phyloP scores from a whole-genome alignment of 2,329 filamentous ascomycete species.

The Zymoseptoria crescenta region DNA sequence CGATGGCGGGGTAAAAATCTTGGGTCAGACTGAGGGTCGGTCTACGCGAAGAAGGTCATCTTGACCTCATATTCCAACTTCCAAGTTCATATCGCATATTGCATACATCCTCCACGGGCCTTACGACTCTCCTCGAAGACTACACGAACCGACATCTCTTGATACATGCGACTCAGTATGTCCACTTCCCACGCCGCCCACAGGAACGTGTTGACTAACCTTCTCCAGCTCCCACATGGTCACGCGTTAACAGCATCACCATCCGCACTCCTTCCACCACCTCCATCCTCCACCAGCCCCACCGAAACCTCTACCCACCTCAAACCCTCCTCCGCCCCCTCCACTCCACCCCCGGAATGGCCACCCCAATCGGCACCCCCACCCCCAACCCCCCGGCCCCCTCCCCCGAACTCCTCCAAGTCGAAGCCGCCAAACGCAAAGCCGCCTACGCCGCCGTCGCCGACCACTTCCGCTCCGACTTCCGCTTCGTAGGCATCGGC shows the following conservation, averaged over 20 bases:
- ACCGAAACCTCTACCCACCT: no score
- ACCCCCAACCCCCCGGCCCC: background rate
- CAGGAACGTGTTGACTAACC: background rate
- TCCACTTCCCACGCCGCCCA: background rate
- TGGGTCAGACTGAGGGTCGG: no score
- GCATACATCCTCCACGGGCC: background rate
- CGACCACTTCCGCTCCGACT: conserved; percentile 58
- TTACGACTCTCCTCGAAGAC: background rate
- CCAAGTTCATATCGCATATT: background rate
- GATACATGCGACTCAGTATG: background rate
- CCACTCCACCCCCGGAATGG: background rate
- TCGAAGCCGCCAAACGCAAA: conserved; percentile 67
- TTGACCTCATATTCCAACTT: background rate
- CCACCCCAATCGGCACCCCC: background rate
- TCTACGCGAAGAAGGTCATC: background rate
- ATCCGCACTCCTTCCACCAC: background rate
- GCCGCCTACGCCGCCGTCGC: conserved; percentile 67
- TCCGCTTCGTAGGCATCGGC: conserved; percentile 67
- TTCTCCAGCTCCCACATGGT: background rate
- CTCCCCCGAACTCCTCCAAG: conserved; percentile 10
- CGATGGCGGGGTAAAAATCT: no score
- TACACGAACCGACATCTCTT: background rate
- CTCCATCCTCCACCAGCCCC: no score
- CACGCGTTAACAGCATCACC: background rate
- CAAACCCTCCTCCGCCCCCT: background rate